Percentiles rank a stretch among this genome's conserved stretches.
These are phyloP conservation scores for Lentinula lateritia DNA, from an alignment of 768 basidiomycete genomes.

Conservation along the genomic window DNA sequence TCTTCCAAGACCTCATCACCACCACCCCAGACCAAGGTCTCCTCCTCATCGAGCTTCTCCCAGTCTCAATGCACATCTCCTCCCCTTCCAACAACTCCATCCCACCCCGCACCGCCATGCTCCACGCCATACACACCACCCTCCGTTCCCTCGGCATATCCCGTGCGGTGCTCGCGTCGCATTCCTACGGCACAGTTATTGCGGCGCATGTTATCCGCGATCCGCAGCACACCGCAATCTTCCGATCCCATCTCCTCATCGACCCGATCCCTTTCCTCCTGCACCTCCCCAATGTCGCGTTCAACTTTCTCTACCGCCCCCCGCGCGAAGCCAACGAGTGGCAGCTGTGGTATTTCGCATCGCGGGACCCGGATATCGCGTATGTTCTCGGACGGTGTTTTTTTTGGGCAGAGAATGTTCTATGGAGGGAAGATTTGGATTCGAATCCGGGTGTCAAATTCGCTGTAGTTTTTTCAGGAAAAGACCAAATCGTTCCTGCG, in stretches of 20 bases:
- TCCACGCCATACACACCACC: slow-evolving; percentile 36
- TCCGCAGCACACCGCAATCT: slow-evolving; percentile 13
- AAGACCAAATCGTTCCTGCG: too few species aligned
- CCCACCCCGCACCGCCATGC: slow-evolving; percentile 32
- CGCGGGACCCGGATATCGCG: slow-evolving; percentile 57
- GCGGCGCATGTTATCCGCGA: slow-evolving; percentile 46
- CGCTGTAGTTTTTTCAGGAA: too few species aligned
- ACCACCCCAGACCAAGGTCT: slow-evolving; percentile 50
- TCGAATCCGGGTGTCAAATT: neutral
- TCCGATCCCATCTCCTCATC: slow-evolving; percentile 45
- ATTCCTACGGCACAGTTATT: slow-evolving; percentile 62
- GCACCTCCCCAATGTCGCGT: slow-evolving; percentile 56
- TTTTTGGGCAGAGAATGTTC: slow-evolving; percentile 59
- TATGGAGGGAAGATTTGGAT: slow-evolving; percentile 55
- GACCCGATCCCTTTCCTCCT: slow-evolving; percentile 66
- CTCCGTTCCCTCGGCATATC: slow-evolving; percentile 35
- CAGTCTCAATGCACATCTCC: slow-evolving; percentile 52
- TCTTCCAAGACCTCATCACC: slow-evolving; percentile 39
- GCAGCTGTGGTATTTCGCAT: slow-evolving; percentile 66
- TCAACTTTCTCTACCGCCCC: slow-evolving; percentile 59
- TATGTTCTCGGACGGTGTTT: slow-evolving; percentile 54
- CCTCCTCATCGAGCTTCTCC: slow-evolving; percentile 53
- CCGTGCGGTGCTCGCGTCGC: slow-evolving; percentile 41
- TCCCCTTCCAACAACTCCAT: slow-evolving; percentile 17
- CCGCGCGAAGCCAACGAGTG: slow-evolving; percentile 53